These are phyloP conservation scores for Hyphochytrium catenoides DNA, from an alignment of 352 stramenopile genomes.

Conservation along the genomic window DNA sequence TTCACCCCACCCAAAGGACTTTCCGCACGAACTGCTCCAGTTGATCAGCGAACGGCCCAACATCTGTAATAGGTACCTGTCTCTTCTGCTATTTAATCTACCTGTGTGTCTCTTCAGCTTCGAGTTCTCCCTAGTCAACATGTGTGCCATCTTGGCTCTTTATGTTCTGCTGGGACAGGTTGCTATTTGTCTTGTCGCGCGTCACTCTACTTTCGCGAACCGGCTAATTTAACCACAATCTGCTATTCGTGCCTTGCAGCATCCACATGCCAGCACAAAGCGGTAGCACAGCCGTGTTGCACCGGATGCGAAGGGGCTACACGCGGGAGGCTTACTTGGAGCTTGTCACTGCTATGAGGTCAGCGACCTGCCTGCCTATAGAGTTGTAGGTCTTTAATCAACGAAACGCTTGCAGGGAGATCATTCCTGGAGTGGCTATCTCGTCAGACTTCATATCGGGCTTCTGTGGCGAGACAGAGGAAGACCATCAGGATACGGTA, in stretches of 20 bases:
- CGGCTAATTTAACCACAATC: no score
- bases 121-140: no score
- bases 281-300: slow-evolving; percentile 55
- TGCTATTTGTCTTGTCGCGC: no score
- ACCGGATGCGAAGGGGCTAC: slow-evolving; percentile 89
- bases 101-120: no score
- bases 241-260: no score
- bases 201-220: no score
- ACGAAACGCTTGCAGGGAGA: not conserved
- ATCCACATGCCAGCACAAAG: slow-evolving; percentile 96
- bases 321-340: slow-evolving; percentile 87
- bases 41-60: slow-evolving; percentile 72
- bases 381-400: not conserved
- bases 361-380: no score
- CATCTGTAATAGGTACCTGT: slow-evolving; percentile 87
- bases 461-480: slow-evolving; percentile 96
- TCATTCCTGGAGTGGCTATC: slow-evolving; percentile 49
- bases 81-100: no score
- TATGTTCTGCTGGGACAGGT: no score
- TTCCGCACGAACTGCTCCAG: slow-evolving; percentile 74
- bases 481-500: slow-evolving; percentile 85
- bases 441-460: slow-evolving; percentile 93
- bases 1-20: slow-evolving; percentile 97
- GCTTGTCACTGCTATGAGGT: slow-evolving; percentile 75
- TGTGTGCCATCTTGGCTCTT: no score